Percentiles rank a stretch among this genome's conserved stretches.
Conservation (phyloP, 164 flowering plant genomes). For the Vitis riparia region DNA sequence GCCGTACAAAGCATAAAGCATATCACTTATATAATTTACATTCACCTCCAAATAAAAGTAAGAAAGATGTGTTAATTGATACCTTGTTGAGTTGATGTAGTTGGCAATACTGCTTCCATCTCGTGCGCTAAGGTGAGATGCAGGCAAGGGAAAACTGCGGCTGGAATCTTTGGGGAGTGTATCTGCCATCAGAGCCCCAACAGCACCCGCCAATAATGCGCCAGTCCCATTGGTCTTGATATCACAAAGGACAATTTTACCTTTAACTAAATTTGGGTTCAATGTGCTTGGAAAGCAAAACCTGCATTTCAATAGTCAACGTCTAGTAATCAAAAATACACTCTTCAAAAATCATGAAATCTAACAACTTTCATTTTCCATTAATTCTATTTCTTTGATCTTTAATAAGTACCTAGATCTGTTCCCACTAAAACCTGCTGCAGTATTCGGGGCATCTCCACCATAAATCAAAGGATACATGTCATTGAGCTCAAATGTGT, state of each 20-base stretch:
- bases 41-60: not conserved
- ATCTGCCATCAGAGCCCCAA: conserved; percentile 36
- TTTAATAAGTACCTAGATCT: conserved; percentile 18
- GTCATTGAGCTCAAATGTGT: conserved; percentile 22
- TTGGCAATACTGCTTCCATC: conserved; percentile 17
- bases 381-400: too few relatives aligned
- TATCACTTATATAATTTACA: not conserved
- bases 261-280: conserved; percentile 38
- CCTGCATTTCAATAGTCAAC: conserved; percentile 21
- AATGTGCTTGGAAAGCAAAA: conserved; percentile 31
- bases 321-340: too few relatives aligned
- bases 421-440: conserved; percentile 3
- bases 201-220: conserved; percentile 30
- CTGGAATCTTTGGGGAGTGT: conserved; percentile 17
- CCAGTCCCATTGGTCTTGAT: not conserved
- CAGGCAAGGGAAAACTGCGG: conserved; percentile 37
- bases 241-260: conserved; percentile 61
- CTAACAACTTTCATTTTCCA: too few relatives aligned
- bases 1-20: not conserved
- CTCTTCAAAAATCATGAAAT: too few relatives aligned
- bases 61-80: not conserved
- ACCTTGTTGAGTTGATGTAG: conserved; percentile 41
- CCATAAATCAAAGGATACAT: conserved; percentile 26
- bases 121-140: conserved; percentile 20
- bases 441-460: conserved; percentile 27